A percentile compares a stretch with the other conserved stretches of the same genome.
These are phyloP conservation scores for Centrapalus pauciflorus DNA, from an alignment of 129 eudicot species.

Conservation along the genomic window DNA sequence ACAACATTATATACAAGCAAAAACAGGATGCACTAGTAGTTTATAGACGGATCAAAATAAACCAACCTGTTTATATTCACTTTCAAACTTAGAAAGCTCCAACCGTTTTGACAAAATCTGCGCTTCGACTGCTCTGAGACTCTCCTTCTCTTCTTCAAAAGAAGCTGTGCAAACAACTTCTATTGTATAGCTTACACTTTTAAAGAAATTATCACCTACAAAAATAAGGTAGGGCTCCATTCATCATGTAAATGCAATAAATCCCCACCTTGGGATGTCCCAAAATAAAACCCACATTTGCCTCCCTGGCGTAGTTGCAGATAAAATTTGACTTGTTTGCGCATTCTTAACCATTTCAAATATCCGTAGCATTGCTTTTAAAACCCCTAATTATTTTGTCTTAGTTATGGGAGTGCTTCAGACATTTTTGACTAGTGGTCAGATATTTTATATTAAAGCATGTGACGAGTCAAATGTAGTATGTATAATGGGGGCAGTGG, in stretches of 20 bases:
- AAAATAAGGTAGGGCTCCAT: not conserved
- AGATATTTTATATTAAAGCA: no score
- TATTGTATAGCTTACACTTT: constrained; percentile 85
- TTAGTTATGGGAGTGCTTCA: not conserved
- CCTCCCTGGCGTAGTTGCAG: not conserved
- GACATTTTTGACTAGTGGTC: constrained; percentile 2
- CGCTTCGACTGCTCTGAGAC: constrained; percentile 79
- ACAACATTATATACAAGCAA: constrained; percentile 7
- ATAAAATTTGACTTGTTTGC: not conserved
- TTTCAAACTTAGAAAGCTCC: constrained; percentile 89
- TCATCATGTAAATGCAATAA: no score
- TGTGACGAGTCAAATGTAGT: not conserved
- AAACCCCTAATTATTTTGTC: not conserved
- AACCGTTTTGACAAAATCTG: constrained; percentile 78
- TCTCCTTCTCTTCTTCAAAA: constrained; percentile 64
- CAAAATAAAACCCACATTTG: not conserved
- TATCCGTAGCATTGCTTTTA: not conserved
- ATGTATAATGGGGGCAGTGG: not conserved
- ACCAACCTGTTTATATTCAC: constrained; percentile 91
- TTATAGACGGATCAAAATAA: constrained; percentile 1
- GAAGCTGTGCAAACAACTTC: constrained; percentile 73
- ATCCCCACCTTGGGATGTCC: no score
- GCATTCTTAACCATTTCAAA: not conserved
- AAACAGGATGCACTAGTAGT: not conserved
- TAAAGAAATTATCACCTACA: constrained; percentile 93